Conservation (phyloP, 768 basidiomycete genomes). For the Candolleomyces aberdarensis region DNA sequence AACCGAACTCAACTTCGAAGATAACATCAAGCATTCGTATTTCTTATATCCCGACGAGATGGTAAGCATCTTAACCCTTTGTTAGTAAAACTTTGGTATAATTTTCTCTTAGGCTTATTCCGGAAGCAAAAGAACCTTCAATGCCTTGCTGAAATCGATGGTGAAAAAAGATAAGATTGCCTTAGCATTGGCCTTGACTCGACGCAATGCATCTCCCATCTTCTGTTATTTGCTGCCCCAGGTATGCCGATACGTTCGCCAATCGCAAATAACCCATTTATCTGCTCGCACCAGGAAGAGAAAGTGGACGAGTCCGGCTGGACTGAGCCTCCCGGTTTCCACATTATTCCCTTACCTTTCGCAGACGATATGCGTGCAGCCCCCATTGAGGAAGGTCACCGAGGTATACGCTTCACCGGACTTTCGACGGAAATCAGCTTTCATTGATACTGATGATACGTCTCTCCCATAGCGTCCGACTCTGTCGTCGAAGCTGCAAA, state of each 20-base stretch:
- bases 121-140: slow-evolving; percentile 91
- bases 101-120: slow-evolving; percentile 57
- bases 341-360: slow-evolving; percentile 90
- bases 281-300: slow-evolving; percentile 52
- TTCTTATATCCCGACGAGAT: slow-evolving; percentile 93
- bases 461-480: slow-evolving; percentile 52
- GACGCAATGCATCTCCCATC: slow-evolving; percentile 69
- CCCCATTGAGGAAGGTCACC: slow-evolving; percentile 59
- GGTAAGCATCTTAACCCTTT: slow-evolving; percentile 38
- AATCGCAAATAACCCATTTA: background rate
- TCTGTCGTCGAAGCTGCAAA: slow-evolving; percentile 63
- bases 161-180: slow-evolving; percentile 78
- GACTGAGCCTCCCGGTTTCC: slow-evolving; percentile 85
- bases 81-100: slow-evolving; percentile 6
- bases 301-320: slow-evolving; percentile 58
- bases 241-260: slow-evolving; percentile 34
- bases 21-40: slow-evolving; percentile 87
- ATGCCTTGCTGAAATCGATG: slow-evolving; percentile 81
- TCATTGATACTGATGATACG: background rate
- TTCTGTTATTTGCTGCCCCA: slow-evolving; percentile 90
- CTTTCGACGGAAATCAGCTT: background rate
- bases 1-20: slow-evolving; percentile 70
- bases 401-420: slow-evolving; percentile 41
- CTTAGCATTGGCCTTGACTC: slow-evolving; percentile 64
- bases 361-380: slow-evolving; percentile 90